Conservation (phyloP, 1,284 basidiomycete genomes). For the Schizophyllum amplum region DNA sequence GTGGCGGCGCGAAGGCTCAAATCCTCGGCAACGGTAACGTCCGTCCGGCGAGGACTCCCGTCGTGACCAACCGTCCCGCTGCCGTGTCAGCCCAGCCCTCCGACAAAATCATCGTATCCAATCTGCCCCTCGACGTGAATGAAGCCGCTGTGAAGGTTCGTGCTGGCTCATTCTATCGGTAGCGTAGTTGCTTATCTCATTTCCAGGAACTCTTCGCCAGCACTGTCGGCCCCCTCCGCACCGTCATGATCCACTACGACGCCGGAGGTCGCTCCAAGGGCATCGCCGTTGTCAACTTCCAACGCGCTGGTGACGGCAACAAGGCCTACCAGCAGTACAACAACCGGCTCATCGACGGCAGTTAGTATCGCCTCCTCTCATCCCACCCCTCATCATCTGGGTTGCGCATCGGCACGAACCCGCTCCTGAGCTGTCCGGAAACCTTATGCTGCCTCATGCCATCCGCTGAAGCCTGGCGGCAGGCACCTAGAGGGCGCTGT, state of each 20-base stretch:
- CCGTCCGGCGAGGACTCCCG: slow-evolving; percentile 37
- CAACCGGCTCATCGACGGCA: slow-evolving; percentile 99
- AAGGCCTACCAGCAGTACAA: slow-evolving; percentile 94
- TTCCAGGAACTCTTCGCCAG: slow-evolving; percentile 84
- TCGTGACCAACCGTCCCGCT: slow-evolving; percentile 31
- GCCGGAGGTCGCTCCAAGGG: slow-evolving; percentile 84
- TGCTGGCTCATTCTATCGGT: neutral
- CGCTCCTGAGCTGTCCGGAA: neutral
- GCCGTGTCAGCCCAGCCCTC: slow-evolving; percentile 31
- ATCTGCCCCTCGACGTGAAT: slow-evolving; percentile 91
- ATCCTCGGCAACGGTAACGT: slow-evolving; percentile 45
- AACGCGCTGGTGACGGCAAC: slow-evolving; percentile 81
- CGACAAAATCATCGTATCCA: slow-evolving; percentile 95
- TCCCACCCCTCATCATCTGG: slow-evolving; percentile 9
- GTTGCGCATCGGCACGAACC: slow-evolving; percentile 2
- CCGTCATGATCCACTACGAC: slow-evolving; percentile 84
- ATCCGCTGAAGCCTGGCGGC: neutral
- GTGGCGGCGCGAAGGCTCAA: slow-evolving; percentile 33
- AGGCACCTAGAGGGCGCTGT: no score
- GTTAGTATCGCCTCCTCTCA: slow-evolving; percentile 78
- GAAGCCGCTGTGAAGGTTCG: slow-evolving; percentile 86
- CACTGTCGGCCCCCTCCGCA: slow-evolving; percentile 83
- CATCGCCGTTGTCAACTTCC: slow-evolving; percentile 82
- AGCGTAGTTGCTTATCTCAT: slow-evolving; percentile 2
- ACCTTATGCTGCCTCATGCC: neutral